Evolutionary conservation across 169 alveolate species (phyloP), one percentile per base, ranked within the genome.

Genomic region (Plasmodium ovale): DNA sequence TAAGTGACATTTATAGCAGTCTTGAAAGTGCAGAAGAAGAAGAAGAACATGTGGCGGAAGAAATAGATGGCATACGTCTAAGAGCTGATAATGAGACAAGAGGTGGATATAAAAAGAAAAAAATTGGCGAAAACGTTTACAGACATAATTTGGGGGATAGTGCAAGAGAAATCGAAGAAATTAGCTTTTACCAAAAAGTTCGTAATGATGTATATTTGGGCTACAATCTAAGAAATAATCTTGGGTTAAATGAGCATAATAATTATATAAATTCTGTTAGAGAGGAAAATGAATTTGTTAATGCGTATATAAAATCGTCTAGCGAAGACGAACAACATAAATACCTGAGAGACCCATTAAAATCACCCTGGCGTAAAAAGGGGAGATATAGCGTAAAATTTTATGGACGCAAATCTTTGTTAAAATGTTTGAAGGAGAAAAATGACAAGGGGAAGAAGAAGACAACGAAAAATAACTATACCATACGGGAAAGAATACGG

Each of bases 1-100:
- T 82, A 2, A 65, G 84, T 42, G 90, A 82, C 25, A 64, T 82
- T 49, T 82, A 65, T 82, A 82, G 90, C 37, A 65, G 82, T 29
- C 84, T 82, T 82, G 90, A 64, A 31, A 82, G 90, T 58, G 84
- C 72, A 3, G 84, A 82, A 59, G 90, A 82, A 33, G 82, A 82
- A 10, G 58, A 16, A 9, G 72, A 74, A 47, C 42, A 58, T 25
- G 77, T 35, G 16, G 64, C 42, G 9, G 54, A 44, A 58, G 70
- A 74, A 12, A 21, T 25, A 25, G 47, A 53, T 16, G 4, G 5
- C 21, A 23, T n/a, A 9, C 16, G 31, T 3, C 58, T 14, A 33
- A 27, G 54, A 39, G 39, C 59, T 25, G 44, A 44, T 5, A 51
- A 21, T 12, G 0, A 35, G 21, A 31, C 49, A 16, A 70, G 19